phyloP scores from a whole-genome alignment of 176 grass and related monocot species.

The Typha latifolia region DNA sequence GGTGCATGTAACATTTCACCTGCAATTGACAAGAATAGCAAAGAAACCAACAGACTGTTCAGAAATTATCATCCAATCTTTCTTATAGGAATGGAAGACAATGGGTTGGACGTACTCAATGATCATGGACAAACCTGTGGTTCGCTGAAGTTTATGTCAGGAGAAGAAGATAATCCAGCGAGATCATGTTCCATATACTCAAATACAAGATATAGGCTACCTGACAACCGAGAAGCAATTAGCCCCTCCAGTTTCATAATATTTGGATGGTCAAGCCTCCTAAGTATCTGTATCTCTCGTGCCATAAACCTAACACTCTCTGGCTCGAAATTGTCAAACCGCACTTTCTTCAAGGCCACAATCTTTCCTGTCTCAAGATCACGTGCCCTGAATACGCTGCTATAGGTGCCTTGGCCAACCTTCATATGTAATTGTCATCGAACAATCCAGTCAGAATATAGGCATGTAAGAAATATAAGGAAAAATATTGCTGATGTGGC shows the following conservation, averaged over 20 bases:
- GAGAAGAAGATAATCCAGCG: slow-evolving; percentile 75
- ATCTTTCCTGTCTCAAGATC: slow-evolving; percentile 76
- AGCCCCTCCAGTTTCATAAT: slow-evolving; percentile 93
- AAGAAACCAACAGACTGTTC: slow-evolving; percentile 4
- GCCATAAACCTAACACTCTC: slow-evolving; percentile 98
- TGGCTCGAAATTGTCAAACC: slow-evolving; percentile 88
- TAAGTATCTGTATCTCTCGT: slow-evolving; percentile 85
- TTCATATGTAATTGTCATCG: slow-evolving; percentile 9
- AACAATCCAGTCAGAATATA: slow-evolving; percentile 8
- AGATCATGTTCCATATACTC: slow-evolving; percentile 99
- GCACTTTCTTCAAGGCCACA: slow-evolving; percentile 95
- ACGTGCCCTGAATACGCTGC: slow-evolving; percentile 86
- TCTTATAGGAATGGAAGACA: not conserved
- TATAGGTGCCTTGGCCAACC: slow-evolving; percentile 98
- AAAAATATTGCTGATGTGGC: not conserved
- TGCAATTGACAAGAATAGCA: slow-evolving; percentile 25
- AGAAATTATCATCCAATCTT: not conserved
- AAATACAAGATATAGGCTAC: slow-evolving; percentile 92
- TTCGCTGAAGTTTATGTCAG: slow-evolving; percentile 76
- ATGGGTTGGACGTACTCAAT: not conserved
- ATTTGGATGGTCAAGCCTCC: slow-evolving; percentile 90
- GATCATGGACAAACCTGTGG: slow-evolving; percentile 45
- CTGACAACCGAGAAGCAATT: slow-evolving; percentile 78
- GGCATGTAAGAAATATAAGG: not conserved
- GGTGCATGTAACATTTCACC: slow-evolving; percentile 95